Evolutionary conservation across 441 rosid genomes (phyloP).

Genomic region (Populus hybrid): DNA sequence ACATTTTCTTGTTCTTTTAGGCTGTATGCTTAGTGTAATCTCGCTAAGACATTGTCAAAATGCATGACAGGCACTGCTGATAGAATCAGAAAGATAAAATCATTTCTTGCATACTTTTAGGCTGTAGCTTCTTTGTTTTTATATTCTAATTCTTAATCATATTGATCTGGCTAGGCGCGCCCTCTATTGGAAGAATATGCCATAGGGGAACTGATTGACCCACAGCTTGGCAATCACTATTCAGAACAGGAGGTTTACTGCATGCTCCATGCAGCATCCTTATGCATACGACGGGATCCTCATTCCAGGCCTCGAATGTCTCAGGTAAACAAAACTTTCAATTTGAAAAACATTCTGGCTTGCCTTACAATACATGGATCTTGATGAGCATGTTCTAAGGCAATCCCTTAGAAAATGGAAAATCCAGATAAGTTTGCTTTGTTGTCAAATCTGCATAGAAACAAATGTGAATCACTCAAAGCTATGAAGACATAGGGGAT

Average conservation of each 20-base stretch:
- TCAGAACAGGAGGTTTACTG: slow-evolving; percentile 73
- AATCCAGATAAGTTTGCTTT: not conserved
- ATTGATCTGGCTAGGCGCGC: slow-evolving; percentile 68
- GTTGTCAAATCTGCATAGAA: not conserved
- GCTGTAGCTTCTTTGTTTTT: not conserved
- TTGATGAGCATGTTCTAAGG: not conserved
- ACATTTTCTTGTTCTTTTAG: not conserved
- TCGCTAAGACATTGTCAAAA: not conserved
- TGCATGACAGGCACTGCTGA: not conserved
- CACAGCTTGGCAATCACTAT: slow-evolving; percentile 52
- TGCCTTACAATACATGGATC: not conserved
- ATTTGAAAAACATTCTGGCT: not conserved
- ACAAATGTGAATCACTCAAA: not conserved
- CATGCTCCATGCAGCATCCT: slow-evolving; percentile 91
- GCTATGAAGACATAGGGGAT: not conserved
- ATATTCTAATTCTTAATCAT: slow-evolving; percentile 10
- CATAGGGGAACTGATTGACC: slow-evolving; percentile 72
- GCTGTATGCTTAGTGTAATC: not conserved
- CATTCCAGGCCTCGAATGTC: slow-evolving; percentile 93
- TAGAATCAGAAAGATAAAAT: not conserved
- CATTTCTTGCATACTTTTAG: not conserved
- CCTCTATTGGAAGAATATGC: slow-evolving; percentile 83
- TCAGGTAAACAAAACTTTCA: slow-evolving; percentile 52
- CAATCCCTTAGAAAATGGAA: not conserved
- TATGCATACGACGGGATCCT: slow-evolving; percentile 90